Base-by-base conservation (phyloP, 371 early-diverging fungal genomes). In the Saksenaea oblongispora region DNA sequence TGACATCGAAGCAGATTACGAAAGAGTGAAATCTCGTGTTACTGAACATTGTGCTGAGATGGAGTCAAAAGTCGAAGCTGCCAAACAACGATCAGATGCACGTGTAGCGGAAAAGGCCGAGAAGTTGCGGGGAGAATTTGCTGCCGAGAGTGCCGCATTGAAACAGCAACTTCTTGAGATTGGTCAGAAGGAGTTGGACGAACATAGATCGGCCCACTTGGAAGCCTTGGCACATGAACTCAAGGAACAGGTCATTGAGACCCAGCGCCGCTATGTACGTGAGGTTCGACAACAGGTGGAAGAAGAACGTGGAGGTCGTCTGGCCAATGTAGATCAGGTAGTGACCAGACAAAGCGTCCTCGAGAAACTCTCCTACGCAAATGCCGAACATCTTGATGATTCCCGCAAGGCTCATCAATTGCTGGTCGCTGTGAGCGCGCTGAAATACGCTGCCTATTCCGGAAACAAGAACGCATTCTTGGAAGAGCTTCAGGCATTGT, bases 291-390 rank as follows among this genome's bases (percentile, higher is more conserved):
- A 83, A 17, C 83, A 89, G 37, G 93, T 98, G 1, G 98, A 98
- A 63, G 75, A 81, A 34, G 98, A 98, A 79, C 91, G 97, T 44
- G 90, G 89, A 37, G 95, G 96, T 22, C 91, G 97, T 28, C 79
- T 98, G 59, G 93, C 96, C 3, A 82, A 90, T 26, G 74, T 97
- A 34, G 95, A 95, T 65, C 82, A 87, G 44, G 87, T 96, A 54
- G 83, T 89, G 56, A 70, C 85, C 28, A 90, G 92, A 55, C 80
- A 95, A 47, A 87, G 84, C 61, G 73, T 85, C 44, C 84, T 97
- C 27, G 93, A 95, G 68, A 71, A 74, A 15, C 72, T 89, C 41
- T 74, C 82, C 10, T 65, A 85, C 26, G 81, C 86, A 11, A 88
- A 87, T 59, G 88, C 88, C 5, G 87, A 85, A 65, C 70, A 79